Percentiles rank a stretch among this genome's conserved stretches.
phyloP scores from a whole-genome alignment of 345 rosid species.

The Mercurialis annua region DNA sequence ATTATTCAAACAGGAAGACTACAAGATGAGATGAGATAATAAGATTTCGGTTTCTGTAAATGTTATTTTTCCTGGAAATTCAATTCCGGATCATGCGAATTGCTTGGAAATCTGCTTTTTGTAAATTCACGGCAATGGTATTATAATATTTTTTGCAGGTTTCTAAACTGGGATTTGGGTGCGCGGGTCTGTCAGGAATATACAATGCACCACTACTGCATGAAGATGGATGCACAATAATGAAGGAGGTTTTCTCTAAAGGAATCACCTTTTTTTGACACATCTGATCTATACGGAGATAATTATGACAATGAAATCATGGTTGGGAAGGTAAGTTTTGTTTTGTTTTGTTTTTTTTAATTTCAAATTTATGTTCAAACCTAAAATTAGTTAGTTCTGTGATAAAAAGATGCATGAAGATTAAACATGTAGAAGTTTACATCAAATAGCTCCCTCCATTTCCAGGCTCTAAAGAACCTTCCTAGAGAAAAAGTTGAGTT shows the following conservation, averaged over 20 bases:
- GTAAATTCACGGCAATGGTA: too few species aligned
- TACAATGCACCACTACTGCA: slow-evolving; percentile 43
- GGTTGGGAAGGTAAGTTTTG: slow-evolving; percentile 41
- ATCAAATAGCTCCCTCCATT: background rate
- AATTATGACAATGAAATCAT: slow-evolving; percentile 44
- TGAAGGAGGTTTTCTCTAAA: slow-evolving; percentile 33
- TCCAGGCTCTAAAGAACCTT: slow-evolving; percentile 47
- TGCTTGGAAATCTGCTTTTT: background rate
- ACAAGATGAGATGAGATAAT: too few species aligned
- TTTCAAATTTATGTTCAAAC: background rate
- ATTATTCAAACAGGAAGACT: too few species aligned
- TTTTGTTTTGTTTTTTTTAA: background rate
- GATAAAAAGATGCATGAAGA: background rate
- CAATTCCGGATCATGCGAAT: background rate
- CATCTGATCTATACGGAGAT: slow-evolving; percentile 40
- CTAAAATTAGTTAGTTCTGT: background rate
- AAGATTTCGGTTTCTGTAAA: too few species aligned
- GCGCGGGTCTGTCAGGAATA: slow-evolving; percentile 43
- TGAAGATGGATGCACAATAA: slow-evolving; percentile 41
- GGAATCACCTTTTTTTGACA: slow-evolving; percentile 55
- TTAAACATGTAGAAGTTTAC: background rate
- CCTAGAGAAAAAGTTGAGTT: slow-evolving; percentile 46
- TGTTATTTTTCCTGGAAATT: too few species aligned
- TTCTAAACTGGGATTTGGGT: slow-evolving; percentile 49
- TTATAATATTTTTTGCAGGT: slow-evolving; percentile 26